These are phyloP conservation scores for Ambrosia artemisiifolia DNA, from an alignment of 129 eudicot species.

Conservation along the genomic window DNA sequence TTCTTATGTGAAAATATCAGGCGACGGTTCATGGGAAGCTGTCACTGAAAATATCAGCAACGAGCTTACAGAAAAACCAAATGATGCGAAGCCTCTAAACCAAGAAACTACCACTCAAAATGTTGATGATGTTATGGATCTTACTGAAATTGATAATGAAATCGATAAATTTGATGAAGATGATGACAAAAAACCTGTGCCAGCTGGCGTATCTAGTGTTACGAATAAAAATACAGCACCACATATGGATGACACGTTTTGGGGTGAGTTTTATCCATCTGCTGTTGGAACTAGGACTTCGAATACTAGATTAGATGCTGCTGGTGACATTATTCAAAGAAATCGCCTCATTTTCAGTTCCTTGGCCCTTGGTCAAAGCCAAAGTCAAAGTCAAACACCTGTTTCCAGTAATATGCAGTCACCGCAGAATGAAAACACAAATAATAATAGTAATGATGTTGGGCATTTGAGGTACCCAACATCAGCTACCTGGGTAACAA, in stretches of 20 bases:
- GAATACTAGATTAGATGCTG: constrained; percentile 24
- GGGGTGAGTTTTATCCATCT: constrained; percentile 45
- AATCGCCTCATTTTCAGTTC: constrained; percentile 26
- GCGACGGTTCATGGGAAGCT: constrained; percentile 72
- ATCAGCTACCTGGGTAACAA: constrained; percentile 27
- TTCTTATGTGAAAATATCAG: constrained; percentile 51
- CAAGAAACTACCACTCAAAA: constrained; percentile 26
- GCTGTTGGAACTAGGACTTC: constrained; percentile 21
- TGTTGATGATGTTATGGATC: constrained; percentile 48
- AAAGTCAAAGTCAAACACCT: constrained; percentile 32
- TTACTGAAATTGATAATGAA: constrained; percentile 53
- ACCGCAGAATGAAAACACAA: constrained; percentile 36
- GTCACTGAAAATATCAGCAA: constrained; percentile 34
- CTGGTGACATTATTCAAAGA: constrained; percentile 10
- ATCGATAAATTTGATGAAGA: constrained; percentile 22
- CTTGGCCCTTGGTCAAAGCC: constrained; percentile 27
- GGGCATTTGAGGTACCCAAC: constrained; percentile 48
- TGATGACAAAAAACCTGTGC: constrained; percentile 47
- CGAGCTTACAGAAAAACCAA: constrained; percentile 36
- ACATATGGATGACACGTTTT: constrained; percentile 40
- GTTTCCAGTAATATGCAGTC: constrained; percentile 31
- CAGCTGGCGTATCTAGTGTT: constrained; percentile 20
- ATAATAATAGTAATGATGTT: constrained; percentile 29
- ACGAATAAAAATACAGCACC: constrained; percentile 25
- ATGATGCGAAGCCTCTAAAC: constrained; percentile 31